These are phyloP conservation scores for Narthecium ossifragum DNA, from an alignment of 106 monocot species.

Conservation along the genomic window DNA sequence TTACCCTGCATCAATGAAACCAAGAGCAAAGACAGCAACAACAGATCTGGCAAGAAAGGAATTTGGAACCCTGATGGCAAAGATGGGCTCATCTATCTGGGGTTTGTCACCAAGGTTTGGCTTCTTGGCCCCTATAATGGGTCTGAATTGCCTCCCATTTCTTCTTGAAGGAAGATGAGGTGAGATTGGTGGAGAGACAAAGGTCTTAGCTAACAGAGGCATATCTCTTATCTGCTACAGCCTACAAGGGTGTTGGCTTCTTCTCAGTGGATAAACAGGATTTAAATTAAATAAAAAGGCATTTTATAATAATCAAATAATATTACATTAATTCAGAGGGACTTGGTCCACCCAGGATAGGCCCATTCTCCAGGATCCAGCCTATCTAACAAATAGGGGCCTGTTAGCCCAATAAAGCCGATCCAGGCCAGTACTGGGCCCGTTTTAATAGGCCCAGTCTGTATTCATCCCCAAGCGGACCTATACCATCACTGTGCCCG, in stretches of 20 bases:
- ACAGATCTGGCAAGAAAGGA: slow-evolving; percentile 17
- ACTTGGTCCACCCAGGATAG: too few species aligned
- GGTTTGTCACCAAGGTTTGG: not conserved
- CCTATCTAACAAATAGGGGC: too few species aligned
- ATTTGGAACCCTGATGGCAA: slow-evolving; percentile 8
- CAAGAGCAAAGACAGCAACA: slow-evolving; percentile 10
- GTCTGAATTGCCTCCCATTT: slow-evolving; percentile 2
- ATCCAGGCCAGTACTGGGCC: too few species aligned
- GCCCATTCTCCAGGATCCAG: too few species aligned
- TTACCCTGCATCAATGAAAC: slow-evolving; percentile 34
- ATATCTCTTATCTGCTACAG: not conserved
- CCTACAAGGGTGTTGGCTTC: too few species aligned
- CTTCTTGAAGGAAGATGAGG: not conserved
- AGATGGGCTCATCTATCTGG: slow-evolving; percentile 8
- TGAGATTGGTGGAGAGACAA: slow-evolving; percentile 2
- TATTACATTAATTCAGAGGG: too few species aligned
- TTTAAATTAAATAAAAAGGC: not conserved
- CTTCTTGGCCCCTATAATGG: slow-evolving; percentile 16
- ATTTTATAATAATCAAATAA: too few species aligned
- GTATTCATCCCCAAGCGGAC: too few species aligned
- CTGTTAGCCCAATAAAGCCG: too few species aligned
- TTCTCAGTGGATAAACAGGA: not conserved
- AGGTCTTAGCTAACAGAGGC: not conserved
- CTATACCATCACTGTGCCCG: too few species aligned
- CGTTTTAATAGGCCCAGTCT: too few species aligned